phyloP scores from a whole-genome alignment of 2,329 filamentous ascomycete genomes.

The Cryphonectria japonica region DNA sequence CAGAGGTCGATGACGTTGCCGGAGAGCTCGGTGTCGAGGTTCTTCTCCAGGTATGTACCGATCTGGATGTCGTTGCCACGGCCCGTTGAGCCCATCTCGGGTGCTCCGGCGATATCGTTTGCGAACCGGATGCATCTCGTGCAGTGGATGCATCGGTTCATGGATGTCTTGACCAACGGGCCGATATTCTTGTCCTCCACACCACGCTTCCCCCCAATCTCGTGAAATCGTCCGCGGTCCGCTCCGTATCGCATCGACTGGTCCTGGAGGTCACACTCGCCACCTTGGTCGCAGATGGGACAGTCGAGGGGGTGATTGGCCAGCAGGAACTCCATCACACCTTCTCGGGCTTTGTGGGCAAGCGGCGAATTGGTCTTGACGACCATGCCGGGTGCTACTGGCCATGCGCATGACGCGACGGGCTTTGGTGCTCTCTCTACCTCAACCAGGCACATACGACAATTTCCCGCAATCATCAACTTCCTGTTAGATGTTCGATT shows the following conservation, averaged over 20 bases:
- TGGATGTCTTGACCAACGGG: slow-evolving; percentile 96
- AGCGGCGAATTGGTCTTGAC: slow-evolving; percentile 98
- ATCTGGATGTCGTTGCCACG: slow-evolving; percentile 98
- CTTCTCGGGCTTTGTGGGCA: slow-evolving; percentile 96
- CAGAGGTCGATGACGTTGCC: slow-evolving; percentile 98
- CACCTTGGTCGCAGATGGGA: slow-evolving; percentile 97
- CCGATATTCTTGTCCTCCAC: slow-evolving; percentile 99
- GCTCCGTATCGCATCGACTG: slow-evolving; percentile 99
- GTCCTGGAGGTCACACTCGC: slow-evolving; percentile 98
- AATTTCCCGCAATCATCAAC: slow-evolving; percentile 98
- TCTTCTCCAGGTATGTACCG: slow-evolving; percentile 94
- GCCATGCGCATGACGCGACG: slow-evolving; percentile 98
- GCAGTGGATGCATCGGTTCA: slow-evolving; percentile 99
- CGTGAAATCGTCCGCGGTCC: slow-evolving; percentile 95
- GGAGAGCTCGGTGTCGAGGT: slow-evolving; percentile 91
- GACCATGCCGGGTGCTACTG: slow-evolving; percentile 97
- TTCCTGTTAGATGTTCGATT: slow-evolving; percentile 65
- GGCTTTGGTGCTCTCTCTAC: slow-evolving; percentile 96
- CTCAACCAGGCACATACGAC: slow-evolving; percentile 99
- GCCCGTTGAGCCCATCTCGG: slow-evolving; percentile 91
- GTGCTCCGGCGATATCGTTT: slow-evolving; percentile 94
- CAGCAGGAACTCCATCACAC: slow-evolving; percentile 97
- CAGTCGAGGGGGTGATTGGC: slow-evolving; percentile 97
- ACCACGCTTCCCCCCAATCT: slow-evolving; percentile 91
- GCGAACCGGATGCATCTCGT: slow-evolving; percentile 97